Evolutionary conservation across 2,329 filamentous ascomycete genomes (phyloP).

Genomic region (Clathrospora elynae): DNA sequence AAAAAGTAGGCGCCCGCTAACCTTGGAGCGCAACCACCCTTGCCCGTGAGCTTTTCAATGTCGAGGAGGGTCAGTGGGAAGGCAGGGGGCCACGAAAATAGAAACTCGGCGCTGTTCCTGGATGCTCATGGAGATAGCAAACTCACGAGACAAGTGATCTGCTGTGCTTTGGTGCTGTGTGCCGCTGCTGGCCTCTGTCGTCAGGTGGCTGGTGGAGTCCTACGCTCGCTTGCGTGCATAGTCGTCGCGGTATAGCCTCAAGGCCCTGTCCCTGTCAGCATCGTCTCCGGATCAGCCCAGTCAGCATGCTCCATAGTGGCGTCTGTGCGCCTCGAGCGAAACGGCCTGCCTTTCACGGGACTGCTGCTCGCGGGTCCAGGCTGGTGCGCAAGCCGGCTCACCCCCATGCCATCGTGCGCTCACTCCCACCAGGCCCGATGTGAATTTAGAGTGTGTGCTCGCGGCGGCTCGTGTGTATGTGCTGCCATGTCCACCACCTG

Average conservation of each 20-base stretch:
- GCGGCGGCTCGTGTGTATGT: constrained; percentile 40
- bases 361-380: constrained; percentile 32
- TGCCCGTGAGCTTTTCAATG: constrained; percentile 16
- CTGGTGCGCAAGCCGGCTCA: constrained; percentile 35
- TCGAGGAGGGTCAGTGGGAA: constrained; percentile 11
- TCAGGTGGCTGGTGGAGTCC: constrained; percentile 35
- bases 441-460: constrained; percentile 47
- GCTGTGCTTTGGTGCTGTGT: constrained; percentile 27
- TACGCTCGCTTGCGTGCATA: constrained; percentile 45
- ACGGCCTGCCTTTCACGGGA: constrained; percentile 29
- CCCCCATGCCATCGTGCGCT: constrained; percentile 35
- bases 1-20: constrained; percentile 47
- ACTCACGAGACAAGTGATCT: constrained; percentile 20
- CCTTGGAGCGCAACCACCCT: constrained; percentile 29
- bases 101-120: constrained; percentile 20
- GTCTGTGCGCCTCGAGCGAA: constrained; percentile 38
- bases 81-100: constrained; percentile 24
- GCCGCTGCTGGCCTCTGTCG: constrained; percentile 21
- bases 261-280: constrained; percentile 27
- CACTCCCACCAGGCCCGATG: constrained; percentile 40
- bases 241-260: constrained; percentile 17
- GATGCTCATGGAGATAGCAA: constrained; percentile 17
- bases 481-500: constrained; percentile 40
- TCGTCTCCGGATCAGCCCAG: constrained; percentile 39
- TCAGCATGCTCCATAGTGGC: constrained; percentile 34